Base-by-base conservation (phyloP, 129 eudicot species). In the Flaveria linearis region DNA sequence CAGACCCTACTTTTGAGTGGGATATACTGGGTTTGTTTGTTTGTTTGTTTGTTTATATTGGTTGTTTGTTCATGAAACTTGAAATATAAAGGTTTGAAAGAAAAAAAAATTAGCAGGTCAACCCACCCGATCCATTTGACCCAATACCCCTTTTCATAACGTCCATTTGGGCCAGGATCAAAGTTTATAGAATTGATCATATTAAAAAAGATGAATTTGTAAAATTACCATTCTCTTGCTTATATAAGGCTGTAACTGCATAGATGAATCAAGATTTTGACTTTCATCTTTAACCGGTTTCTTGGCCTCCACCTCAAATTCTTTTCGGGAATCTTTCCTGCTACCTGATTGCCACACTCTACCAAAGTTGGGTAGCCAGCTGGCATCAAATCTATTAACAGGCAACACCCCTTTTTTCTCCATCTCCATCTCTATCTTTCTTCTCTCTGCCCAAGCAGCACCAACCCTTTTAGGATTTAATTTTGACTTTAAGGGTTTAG, bases 361-460 rank as follows among this genome's bases (percentile, higher is more conserved):
- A 55, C 98, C 98, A 36, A 94, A 94, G 69, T 94, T 89, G 23
- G 98, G 98, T 60, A 94, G 98, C 98, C 98, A 93, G 69, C 86
- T 87, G 28, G 88, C 85, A 77, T 89, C 91, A 69, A 70, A 85
- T 22, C 46, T 82, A 76, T 76, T 81, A 14, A 25, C 33, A 15
- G 82, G 84, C 47, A 82, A 64, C 80, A 76, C 86, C 74, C 98
- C 98, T 81, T 79, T 82, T 76, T 75, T 91, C 81, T 94, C 97
- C 96, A 85, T 53, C 79, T 91, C 97, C 90, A 94, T 65, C 81
- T 94, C 98, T 18, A 85, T 43, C 76, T 86, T 94, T 88, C 98
- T 88, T 79, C 85, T 91, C 81, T 94, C 98, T 20, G 98, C 98
- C 97, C 97, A 94, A 47, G 96, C 98, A 74, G 98, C 98, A 64